phyloP scores from a whole-genome alignment of 2,329 filamentous ascomycete species.

The Clonostachys chloroleuca region DNA sequence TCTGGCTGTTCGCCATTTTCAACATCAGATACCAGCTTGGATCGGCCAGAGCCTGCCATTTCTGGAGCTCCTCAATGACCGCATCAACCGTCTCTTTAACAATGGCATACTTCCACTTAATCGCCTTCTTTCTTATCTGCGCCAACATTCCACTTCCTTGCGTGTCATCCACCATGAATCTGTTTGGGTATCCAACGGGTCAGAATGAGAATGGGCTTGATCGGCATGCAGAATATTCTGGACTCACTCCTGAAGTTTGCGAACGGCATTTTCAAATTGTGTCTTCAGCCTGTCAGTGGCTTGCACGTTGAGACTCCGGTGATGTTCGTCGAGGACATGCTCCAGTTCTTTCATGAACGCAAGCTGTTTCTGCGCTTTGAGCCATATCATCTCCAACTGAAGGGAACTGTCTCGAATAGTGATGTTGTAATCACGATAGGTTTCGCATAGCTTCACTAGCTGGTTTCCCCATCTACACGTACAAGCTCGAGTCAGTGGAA shows the following conservation, averaged over 20 bases:
- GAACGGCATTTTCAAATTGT: neutral
- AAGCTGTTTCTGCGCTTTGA: neutral
- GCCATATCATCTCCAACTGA: neutral
- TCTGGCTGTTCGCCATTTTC: too few relatives aligned
- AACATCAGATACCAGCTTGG: slow-evolving; percentile 1
- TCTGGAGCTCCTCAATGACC: slow-evolving; percentile 1
- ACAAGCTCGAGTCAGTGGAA: too few relatives aligned
- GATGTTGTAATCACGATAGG: neutral
- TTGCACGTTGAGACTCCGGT: neutral
- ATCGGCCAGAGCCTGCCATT: neutral
- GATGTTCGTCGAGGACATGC: neutral
- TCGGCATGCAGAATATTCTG: neutral
- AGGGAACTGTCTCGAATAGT: neutral
- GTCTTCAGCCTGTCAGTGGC: neutral
- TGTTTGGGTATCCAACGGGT: neutral
- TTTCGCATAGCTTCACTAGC: neutral
- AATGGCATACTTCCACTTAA: too few relatives aligned
- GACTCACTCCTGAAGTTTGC: neutral
- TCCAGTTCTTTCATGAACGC: neutral
- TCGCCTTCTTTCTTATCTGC: too few relatives aligned
- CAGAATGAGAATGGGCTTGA: neutral
- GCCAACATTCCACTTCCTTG: too few relatives aligned
- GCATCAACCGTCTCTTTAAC: slow-evolving; percentile 1
- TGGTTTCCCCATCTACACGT: neutral
- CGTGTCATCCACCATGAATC: neutral